These are phyloP conservation scores for Barnettozyma wickerhamii DNA, from an alignment of 805 yeast species.

Conservation along the genomic window DNA sequence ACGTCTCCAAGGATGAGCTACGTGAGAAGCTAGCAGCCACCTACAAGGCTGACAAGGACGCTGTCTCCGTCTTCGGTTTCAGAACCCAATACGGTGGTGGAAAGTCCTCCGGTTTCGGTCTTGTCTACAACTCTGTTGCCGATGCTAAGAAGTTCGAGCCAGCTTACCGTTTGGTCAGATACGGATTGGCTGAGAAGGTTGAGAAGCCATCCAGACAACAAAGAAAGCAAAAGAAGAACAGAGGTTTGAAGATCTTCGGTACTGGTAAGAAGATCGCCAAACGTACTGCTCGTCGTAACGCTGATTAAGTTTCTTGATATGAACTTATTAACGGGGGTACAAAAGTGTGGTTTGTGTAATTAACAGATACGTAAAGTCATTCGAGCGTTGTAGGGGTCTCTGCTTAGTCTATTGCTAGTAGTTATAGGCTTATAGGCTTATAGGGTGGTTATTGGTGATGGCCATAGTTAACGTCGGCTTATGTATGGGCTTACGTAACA, in stretches of 20 bases:
- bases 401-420: no score
- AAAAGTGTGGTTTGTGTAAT: constrained; percentile 9
- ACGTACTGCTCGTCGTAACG: constrained; percentile 85
- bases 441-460: no score
- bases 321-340: constrained; percentile 9
- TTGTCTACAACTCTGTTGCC: constrained; percentile 96
- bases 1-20: constrained; percentile 98
- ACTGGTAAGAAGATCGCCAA: constrained; percentile 94
- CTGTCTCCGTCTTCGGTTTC: constrained; percentile 98
- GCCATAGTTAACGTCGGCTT: no score
- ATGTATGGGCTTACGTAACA: no score
- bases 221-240: constrained; percentile 99
- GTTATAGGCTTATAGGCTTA: no score
- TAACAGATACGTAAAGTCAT: constrained; percentile 11
- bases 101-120: constrained; percentile 98
- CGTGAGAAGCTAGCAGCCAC: constrained; percentile 87
- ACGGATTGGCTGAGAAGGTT: constrained; percentile 93
- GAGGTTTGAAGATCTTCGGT: constrained; percentile 98
- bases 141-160: constrained; percentile 99
- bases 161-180: constrained; percentile 97
- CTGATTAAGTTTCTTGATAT: constrained; percentile 48
- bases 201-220: constrained; percentile 99
- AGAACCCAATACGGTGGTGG: constrained; percentile 99
- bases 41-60: constrained; percentile 90
- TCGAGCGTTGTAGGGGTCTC: no score